Evolutionary conservation across 1,284 basidiomycete genomes (phyloP).

Genomic region (Ustilago vetiveriae): DNA sequence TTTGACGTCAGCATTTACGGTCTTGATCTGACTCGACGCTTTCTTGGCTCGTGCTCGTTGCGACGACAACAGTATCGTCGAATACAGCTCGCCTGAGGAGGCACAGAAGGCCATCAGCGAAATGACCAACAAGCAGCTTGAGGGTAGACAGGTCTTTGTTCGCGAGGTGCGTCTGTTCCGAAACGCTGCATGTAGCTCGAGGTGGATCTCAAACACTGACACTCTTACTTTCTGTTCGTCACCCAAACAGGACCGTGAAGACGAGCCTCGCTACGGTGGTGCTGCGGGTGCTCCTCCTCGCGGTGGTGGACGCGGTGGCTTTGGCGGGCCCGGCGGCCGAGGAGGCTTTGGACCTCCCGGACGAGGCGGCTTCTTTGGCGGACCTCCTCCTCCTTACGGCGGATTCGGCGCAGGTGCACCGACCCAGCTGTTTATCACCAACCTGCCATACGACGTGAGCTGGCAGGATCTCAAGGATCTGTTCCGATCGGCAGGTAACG

Average conservation of each 20-base stretch:
- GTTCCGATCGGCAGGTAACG: slow-evolving; percentile 91
- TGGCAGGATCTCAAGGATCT: slow-evolving; percentile 99
- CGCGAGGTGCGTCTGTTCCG: slow-evolving; percentile 80
- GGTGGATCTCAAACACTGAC: slow-evolving; percentile 5
- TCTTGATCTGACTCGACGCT: background rate
- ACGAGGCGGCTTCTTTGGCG: slow-evolving; percentile 50
- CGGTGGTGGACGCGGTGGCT: slow-evolving; percentile 75
- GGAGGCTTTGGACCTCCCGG: slow-evolving; percentile 47
- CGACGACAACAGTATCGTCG: slow-evolving; percentile 54
- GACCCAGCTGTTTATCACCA: slow-evolving; percentile 86
- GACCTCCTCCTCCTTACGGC: slow-evolving; percentile 30
- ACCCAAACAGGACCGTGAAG: slow-evolving; percentile 85
- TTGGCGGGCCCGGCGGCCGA: slow-evolving; percentile 33
- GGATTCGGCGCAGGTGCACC: slow-evolving; percentile 43
- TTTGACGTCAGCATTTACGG: background rate
- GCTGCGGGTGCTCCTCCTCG: slow-evolving; percentile 70
- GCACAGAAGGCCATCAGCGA: slow-evolving; percentile 55
- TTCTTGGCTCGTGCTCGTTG: background rate
- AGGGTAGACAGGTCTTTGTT: slow-evolving; percentile 93
- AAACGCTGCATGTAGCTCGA: no score
- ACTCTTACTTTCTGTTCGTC: background rate
- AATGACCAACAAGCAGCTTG: slow-evolving; percentile 77
- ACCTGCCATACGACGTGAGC: slow-evolving; percentile 86
- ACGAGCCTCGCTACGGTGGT: slow-evolving; percentile 90
- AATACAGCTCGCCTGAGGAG: slow-evolving; percentile 54